Evolutionary conservation across 225 moss, liverwort and hornwort species (phyloP), one percentile per base, ranked within the genome.

Genomic region (Physcomitrellopsis africana): DNA sequence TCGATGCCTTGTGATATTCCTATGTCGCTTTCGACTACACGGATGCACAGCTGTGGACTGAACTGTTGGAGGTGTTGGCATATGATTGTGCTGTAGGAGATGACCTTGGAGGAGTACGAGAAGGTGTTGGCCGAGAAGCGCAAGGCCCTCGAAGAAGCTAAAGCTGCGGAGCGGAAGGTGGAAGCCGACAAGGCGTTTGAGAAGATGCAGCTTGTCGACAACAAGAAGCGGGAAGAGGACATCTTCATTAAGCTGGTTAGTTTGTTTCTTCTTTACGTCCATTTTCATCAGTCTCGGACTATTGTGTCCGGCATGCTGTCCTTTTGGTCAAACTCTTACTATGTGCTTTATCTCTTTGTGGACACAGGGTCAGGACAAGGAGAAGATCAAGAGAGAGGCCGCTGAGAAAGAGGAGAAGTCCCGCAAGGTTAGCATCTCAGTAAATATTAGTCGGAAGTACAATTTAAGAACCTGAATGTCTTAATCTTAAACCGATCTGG

Each of bases 21-120:
- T 1, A 24, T 24, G 24, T 24, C 1, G 24, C 1, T 24, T 24
- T 24, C 24, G 24, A 24, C 24, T 24, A 1, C 24, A 1, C 24
- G 1, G 24, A 1, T 24, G 24, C 24, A 1, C 24, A 24, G 24
- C 24, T 1, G 24, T 1, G 1, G 24, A 1, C 24, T 24, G 1
- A 24, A 24, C 1, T 24, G 24, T 24, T 24, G 1, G 24, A 24
- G 24, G 1, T 24, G 24, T 24, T 17, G 24, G 7, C 18, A 1
- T 9, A 10, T 12, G 9, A 5, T 43, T 57, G 1, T 65, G 1
- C 0, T 65, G 49, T 76, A 93, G 93, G 93, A 93, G 70, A 78
- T 93, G 80, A 93, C 93, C 3, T 70, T 93, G 1, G 93, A 93
- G 37, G 91, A 91, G 69, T 93, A 93, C n/a, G 91, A 93, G 78